A percentile compares a stretch with the other conserved stretches of the same genome.
Evolutionary conservation across 306 rosid species (phyloP).

Genomic region (Echinosophora koreensis): DNA sequence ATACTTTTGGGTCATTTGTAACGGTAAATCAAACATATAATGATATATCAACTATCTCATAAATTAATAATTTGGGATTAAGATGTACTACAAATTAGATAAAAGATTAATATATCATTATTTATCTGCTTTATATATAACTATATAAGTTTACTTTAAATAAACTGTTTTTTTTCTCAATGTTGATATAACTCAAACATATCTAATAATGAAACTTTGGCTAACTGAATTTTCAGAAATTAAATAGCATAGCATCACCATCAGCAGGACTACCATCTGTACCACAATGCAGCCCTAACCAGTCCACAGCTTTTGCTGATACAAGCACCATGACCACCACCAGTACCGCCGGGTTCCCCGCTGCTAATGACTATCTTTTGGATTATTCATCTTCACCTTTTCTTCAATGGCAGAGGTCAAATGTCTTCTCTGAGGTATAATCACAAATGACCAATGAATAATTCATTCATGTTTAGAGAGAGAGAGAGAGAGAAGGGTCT

Average conservation of each 20-base stretch:
- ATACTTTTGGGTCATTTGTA: no score
- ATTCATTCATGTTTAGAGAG: not conserved
- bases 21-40: no score
- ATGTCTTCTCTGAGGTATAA: constrained; percentile 61
- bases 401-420: constrained; percentile 61
- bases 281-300: constrained; percentile 61
- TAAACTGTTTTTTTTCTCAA: no score
- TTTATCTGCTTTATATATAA: not conserved
- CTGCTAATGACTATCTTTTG: constrained; percentile 50
- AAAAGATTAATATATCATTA: no score
- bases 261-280: constrained; percentile 48
- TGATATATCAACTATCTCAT: no score
- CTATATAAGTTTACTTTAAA: no score
- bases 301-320: constrained; percentile 59
- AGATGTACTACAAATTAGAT: no score
- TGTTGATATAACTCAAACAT: not conserved
- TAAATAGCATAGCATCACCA: constrained; percentile 53
- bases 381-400: constrained; percentile 56
- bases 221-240: constrained; percentile 52
- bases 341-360: constrained; percentile 39
- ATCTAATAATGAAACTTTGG: constrained; percentile 37
- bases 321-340: constrained; percentile 37
- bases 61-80: no score
- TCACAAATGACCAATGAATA: constrained; percentile 8
- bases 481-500: not conserved